A percentile compares a stretch with the other conserved stretches of the same genome.
Conservation (phyloP, 202 grass and related monocot genomes). For the Panicum virgatum region DNA sequence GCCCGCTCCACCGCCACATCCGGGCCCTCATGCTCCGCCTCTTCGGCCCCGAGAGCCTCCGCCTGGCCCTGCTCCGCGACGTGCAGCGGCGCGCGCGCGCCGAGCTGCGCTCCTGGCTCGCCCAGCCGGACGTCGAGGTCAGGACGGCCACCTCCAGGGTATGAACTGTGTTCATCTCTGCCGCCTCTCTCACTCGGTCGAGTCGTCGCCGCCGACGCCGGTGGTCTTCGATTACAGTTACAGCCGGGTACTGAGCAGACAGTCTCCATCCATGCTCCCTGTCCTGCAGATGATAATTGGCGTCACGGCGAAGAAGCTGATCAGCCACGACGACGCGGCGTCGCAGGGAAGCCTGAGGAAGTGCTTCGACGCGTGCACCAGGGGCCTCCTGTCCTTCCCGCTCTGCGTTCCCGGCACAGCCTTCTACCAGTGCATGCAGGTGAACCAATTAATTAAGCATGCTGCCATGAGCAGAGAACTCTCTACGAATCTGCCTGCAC, state of each 20-base stretch:
- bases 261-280: background rate
- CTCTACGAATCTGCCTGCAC: background rate
- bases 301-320: constrained; percentile 47
- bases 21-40: constrained; percentile 30
- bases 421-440: constrained; percentile 47
- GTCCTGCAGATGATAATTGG: constrained; percentile 53
- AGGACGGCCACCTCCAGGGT: constrained; percentile 42
- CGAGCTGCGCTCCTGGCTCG: constrained; percentile 32
- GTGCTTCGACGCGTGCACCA: constrained; percentile 38
- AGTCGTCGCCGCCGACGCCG: too few species aligned
- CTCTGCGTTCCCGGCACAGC: constrained; percentile 34
- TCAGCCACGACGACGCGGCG: constrained; percentile 33
- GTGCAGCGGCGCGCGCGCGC: background rate
- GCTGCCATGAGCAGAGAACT: background rate
- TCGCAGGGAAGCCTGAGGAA: constrained; percentile 30
- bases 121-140: background rate
- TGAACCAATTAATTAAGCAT: background rate
- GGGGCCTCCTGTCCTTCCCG: constrained; percentile 38
- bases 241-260: background rate
- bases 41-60: constrained; percentile 43
- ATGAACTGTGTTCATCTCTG: background rate
- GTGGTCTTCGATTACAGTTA: background rate
- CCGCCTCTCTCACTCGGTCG: too few species aligned
- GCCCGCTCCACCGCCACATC: constrained; percentile 36
- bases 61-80: constrained; percentile 8